Conservation (phyloP, 768 basidiomycete genomes). For the Tylopilus cervinicoccineus region DNA sequence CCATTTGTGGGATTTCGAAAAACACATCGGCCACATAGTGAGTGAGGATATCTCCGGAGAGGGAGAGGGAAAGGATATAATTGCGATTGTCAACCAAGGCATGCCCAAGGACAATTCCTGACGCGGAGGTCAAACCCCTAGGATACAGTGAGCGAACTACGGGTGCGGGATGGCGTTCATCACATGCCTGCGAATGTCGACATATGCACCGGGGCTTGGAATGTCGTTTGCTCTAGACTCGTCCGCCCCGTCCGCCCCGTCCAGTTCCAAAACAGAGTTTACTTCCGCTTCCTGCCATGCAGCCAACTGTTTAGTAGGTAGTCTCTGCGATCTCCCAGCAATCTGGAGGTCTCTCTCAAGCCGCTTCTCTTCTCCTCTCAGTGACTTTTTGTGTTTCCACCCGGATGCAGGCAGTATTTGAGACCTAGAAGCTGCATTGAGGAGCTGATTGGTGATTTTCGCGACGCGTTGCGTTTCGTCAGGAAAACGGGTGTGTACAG, state of each 20-base stretch:
- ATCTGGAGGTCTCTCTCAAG: slow-evolving; percentile 24
- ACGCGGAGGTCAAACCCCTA: slow-evolving; percentile 20
- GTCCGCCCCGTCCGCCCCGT: slow-evolving; percentile 14
- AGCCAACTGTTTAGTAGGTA: slow-evolving; percentile 23
- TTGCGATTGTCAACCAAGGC: slow-evolving; percentile 30
- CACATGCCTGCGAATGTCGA: slow-evolving; percentile 49
- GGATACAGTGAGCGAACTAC: slow-evolving; percentile 7
- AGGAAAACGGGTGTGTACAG: not conserved
- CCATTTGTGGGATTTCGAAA: slow-evolving; percentile 58
- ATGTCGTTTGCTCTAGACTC: slow-evolving; percentile 16
- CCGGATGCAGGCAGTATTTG: slow-evolving; percentile 18
- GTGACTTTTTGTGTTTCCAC: slow-evolving; percentile 36
- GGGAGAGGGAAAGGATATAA: slow-evolving; percentile 28
- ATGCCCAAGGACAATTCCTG: slow-evolving; percentile 28
- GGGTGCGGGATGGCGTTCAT: not conserved
- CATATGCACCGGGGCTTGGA: slow-evolving; percentile 43
- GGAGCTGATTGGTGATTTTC: slow-evolving; percentile 29
- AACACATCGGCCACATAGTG: slow-evolving; percentile 51
- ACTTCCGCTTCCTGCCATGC: slow-evolving; percentile 24
- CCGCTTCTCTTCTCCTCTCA: slow-evolving; percentile 40
- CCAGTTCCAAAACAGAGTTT: slow-evolving; percentile 5
- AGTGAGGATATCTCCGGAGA: slow-evolving; percentile 49
- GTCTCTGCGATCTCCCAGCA: slow-evolving; percentile 8
- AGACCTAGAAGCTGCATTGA: slow-evolving; percentile 32
- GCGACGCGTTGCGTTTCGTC: slow-evolving; percentile 10